Conservation (phyloP, 2,329 filamentous ascomycete species). For the Elsinoe perseae region DNA sequence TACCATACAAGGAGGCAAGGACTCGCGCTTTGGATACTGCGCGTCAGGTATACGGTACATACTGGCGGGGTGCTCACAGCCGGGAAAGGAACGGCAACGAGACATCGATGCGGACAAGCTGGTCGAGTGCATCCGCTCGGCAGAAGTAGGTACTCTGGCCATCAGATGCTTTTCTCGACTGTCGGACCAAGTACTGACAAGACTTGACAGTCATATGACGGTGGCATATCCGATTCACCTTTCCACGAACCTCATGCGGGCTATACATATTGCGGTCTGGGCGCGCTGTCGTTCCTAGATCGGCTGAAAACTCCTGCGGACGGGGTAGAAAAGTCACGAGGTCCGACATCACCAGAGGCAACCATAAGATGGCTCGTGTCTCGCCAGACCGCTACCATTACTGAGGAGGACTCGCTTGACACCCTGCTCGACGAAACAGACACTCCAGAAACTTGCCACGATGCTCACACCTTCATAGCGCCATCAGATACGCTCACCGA, state of each 20-base stretch:
- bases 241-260: constrained; percentile 82
- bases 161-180: background rate
- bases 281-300: constrained; percentile 67
- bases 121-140: constrained; percentile 60
- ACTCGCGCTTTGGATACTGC: constrained; percentile 83
- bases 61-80: constrained; percentile 55
- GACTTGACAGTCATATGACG: constrained; percentile 62
- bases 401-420: constrained; percentile 37
- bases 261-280: constrained; percentile 82
- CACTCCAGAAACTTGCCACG: constrained; percentile 34
- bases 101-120: constrained; percentile 70
- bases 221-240: constrained; percentile 70
- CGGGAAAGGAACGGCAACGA: constrained; percentile 46
- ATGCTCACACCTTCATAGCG: constrained; percentile 34
- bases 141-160: constrained; percentile 36
- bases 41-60: constrained; percentile 77
- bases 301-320: constrained; percentile 38
- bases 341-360: constrained; percentile 32
- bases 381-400: constrained; percentile 39
- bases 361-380: constrained; percentile 41
- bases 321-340: constrained; percentile 3
- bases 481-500: constrained; percentile 25
- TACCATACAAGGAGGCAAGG: constrained; percentile 65
- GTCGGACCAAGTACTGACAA: constrained; percentile 10
- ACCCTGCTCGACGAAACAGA: constrained; percentile 27